phyloP scores from a whole-genome alignment of 352 stramenopile species.

The Globisporangium cederbergense region DNA sequence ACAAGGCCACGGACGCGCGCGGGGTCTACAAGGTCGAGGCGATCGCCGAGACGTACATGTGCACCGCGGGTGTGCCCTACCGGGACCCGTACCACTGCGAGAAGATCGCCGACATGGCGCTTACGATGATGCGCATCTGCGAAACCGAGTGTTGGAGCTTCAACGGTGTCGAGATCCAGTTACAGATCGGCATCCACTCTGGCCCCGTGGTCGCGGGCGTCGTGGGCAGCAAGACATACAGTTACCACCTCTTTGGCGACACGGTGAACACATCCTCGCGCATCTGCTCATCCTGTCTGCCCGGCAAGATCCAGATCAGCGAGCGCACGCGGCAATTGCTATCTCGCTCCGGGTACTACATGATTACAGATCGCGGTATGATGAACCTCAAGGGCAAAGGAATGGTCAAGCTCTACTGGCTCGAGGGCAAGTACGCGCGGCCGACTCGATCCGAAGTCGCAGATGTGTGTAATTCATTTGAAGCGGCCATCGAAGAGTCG shows the following conservation, averaged over 20 bases:
- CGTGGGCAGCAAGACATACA: constrained; percentile 75
- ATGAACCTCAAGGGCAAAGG: constrained; percentile 78
- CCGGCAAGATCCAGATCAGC: constrained; percentile 71
- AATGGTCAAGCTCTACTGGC: constrained; percentile 62
- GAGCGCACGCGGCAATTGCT: constrained; percentile 50
- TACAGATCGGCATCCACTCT: constrained; percentile 83
- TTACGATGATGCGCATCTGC: constrained; percentile 68
- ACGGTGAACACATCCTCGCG: constrained; percentile 81
- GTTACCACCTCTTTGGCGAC: constrained; percentile 85
- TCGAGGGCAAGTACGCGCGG: constrained; percentile 46
- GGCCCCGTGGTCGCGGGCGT: constrained; percentile 78
- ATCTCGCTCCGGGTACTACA: constrained; percentile 39
- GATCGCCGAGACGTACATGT: constrained; percentile 87
- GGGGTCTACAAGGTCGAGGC: constrained; percentile 87
- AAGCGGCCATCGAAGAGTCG: constrained; percentile 44
- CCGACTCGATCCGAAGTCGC: constrained; percentile 20
- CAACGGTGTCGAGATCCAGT: constrained; percentile 67
- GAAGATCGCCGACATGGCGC: constrained; percentile 73
- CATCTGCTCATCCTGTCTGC: constrained; percentile 66
- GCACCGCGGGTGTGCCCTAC: constrained; percentile 49
- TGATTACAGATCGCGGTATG: constrained; percentile 53
- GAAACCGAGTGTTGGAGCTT: constrained; percentile 72
- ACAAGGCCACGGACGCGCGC: constrained; percentile 64
- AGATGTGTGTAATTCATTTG: constrained; percentile 33
- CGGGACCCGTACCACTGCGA: constrained; percentile 68